Percentiles rank a stretch among this genome's conserved stretches.
Conservation (phyloP, 1,139 yeast species). For the Kurtzmaniella natalensis region DNA sequence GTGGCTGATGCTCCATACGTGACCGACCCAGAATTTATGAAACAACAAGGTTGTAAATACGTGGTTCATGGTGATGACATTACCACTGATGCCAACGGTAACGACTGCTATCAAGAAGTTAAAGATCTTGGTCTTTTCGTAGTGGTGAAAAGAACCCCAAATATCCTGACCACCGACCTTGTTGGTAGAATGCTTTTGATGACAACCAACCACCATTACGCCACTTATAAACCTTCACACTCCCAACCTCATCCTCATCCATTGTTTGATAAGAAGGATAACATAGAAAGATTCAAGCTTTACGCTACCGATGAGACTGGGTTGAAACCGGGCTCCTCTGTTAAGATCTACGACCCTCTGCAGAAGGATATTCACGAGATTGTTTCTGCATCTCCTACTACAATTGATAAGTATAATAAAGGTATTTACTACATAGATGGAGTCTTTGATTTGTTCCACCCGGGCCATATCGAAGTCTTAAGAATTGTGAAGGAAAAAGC, state of each 20-base stretch:
- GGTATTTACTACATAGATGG: constrained; percentile 67
- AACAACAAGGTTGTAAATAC: constrained; percentile 66
- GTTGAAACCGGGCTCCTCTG: constrained; percentile 54
- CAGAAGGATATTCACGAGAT: constrained; percentile 22
- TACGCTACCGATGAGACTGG: constrained; percentile 75
- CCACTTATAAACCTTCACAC: constrained; percentile 20
- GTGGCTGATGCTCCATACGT: constrained; percentile 88
- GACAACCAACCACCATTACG: constrained; percentile 55
- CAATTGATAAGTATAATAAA: constrained; percentile 18
- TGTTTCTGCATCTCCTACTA: constrained; percentile 29
- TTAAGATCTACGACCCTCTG: constrained; percentile 34
- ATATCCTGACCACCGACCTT: constrained; percentile 90
- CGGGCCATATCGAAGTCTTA: constrained; percentile 82
- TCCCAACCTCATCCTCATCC: constrained; percentile 20
- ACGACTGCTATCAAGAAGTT: constrained; percentile 82
- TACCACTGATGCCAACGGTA: constrained; percentile 92
- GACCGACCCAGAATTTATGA: constrained; percentile 83
- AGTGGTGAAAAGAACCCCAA: constrained; percentile 89
- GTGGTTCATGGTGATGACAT: constrained; percentile 98
- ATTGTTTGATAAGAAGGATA: constrained; percentile 31
- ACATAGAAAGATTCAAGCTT: constrained; percentile 32
- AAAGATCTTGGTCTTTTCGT: constrained; percentile 83
- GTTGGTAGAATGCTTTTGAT: constrained; percentile 83
- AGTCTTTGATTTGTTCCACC: constrained; percentile 86
- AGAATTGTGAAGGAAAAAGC: constrained; percentile 40